These are phyloP conservation scores for Nakazawaea peltata DNA, from an alignment of 805 yeast species.

Conservation along the genomic window DNA sequence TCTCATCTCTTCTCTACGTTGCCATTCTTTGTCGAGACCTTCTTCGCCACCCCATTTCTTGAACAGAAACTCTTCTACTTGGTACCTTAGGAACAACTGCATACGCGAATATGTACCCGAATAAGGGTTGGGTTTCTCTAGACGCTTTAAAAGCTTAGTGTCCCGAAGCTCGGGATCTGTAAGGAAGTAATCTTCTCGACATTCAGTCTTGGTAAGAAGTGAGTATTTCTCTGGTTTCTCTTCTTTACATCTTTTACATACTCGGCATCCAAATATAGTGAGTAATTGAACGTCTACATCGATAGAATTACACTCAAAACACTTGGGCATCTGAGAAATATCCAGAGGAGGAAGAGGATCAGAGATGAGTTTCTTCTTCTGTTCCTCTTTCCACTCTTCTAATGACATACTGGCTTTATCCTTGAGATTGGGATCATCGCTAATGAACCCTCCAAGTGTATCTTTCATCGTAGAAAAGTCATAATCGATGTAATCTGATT, in stretches of 20 bases:
- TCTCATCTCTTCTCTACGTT: slow-evolving; percentile 66
- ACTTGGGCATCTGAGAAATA: slow-evolving; percentile 66
- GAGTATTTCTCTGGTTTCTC: slow-evolving; percentile 82
- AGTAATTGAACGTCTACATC: slow-evolving; percentile 72
- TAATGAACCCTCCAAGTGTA: slow-evolving; percentile 76
- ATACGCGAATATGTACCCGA: slow-evolving; percentile 80
- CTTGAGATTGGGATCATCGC: slow-evolving; percentile 24
- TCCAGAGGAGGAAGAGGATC: slow-evolving; percentile 71
- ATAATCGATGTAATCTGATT: slow-evolving; percentile 68
- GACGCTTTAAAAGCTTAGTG: slow-evolving; percentile 52
- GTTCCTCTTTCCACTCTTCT: slow-evolving; percentile 51
- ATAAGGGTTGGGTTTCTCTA: slow-evolving; percentile 93
- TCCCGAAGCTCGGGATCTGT: slow-evolving; percentile 93
- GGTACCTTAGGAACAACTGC: slow-evolving; percentile 86
- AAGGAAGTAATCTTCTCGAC: slow-evolving; percentile 82
- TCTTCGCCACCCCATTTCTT: slow-evolving; percentile 93
- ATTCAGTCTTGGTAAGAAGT: slow-evolving; percentile 88
- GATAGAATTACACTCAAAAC: slow-evolving; percentile 73
- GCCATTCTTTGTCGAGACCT: slow-evolving; percentile 88
- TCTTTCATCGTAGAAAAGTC: slow-evolving; percentile 91
- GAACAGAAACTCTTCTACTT: slow-evolving; percentile 89
- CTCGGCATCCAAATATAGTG: slow-evolving; percentile 64
- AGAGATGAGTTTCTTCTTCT: slow-evolving; percentile 32
- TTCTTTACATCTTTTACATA: slow-evolving; percentile 73
- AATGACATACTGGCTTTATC: slow-evolving; percentile 29